phyloP scores from a whole-genome alignment of 345 rosid species.

The Aurinia saxatilis region DNA sequence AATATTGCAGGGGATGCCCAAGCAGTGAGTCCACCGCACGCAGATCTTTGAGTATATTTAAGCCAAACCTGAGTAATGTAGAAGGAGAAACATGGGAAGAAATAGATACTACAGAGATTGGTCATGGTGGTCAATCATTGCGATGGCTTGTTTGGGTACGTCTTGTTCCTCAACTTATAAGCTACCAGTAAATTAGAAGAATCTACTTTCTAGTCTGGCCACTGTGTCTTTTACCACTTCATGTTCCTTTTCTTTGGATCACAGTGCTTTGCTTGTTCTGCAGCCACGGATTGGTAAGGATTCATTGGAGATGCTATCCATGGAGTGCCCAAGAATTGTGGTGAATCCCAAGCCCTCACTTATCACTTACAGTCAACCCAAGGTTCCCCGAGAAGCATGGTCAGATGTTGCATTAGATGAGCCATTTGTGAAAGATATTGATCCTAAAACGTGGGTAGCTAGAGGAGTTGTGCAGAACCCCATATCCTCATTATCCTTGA shows the following conservation, averaged over 20 bases:
- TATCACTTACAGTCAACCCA: constrained; percentile 38
- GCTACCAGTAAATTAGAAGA: not conserved
- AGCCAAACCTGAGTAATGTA: constrained; percentile 61
- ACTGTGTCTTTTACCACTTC: not conserved
- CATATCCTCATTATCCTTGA: constrained; percentile 11
- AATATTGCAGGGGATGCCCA: constrained; percentile 85
- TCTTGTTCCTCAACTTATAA: too few species aligned
- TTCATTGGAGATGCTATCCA: constrained; percentile 45
- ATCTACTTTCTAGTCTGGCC: not conserved
- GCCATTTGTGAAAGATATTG: constrained; percentile 46
- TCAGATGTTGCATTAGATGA: constrained; percentile 53
- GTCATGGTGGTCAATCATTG: constrained; percentile 66
- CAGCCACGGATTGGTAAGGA: constrained; percentile 73
- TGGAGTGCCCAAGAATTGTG: constrained; percentile 67
- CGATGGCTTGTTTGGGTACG: constrained; percentile 94
- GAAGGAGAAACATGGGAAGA: constrained; percentile 94
- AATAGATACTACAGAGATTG: constrained; percentile 60
- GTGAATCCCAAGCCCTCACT: constrained; percentile 78
- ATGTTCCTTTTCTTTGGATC: not conserved
- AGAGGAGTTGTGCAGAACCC: constrained; percentile 30
- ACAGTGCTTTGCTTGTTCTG: not conserved
- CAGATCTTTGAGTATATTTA: constrained; percentile 54
- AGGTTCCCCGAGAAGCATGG: constrained; percentile 59
- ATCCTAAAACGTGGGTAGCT: constrained; percentile 57
- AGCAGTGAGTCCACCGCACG: constrained; percentile 65